A percentile compares a stretch with the other conserved stretches of the same genome.
phyloP scores from a whole-genome alignment of 2,329 filamentous ascomycete genomes.

The Fusarium buxicola region DNA sequence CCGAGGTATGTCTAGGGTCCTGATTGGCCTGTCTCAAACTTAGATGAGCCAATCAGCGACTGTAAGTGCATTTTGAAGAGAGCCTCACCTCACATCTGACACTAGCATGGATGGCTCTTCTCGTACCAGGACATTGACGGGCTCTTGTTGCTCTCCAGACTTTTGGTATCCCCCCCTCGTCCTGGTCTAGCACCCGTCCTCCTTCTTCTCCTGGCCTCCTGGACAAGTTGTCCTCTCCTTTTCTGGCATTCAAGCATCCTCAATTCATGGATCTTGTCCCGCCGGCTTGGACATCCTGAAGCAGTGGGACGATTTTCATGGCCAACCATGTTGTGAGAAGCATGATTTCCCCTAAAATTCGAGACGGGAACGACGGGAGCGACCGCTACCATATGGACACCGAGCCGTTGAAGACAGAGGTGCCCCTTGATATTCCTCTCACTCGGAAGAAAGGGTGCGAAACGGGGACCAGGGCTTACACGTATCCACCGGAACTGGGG shows the following conservation, averaged over 20 bases:
- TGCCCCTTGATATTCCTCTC: slow-evolving; percentile 28
- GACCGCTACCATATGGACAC: slow-evolving; percentile 44
- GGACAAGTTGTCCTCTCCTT: slow-evolving; percentile 40
- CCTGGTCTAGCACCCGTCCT: slow-evolving; percentile 31
- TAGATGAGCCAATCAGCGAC: slow-evolving; percentile 46
- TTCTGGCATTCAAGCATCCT: slow-evolving; percentile 31
- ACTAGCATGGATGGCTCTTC: slow-evolving; percentile 47
- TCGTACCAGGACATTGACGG: slow-evolving; percentile 41
- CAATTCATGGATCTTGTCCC: slow-evolving; percentile 41
- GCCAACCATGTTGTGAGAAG: slow-evolving; percentile 48
- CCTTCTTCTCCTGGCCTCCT: slow-evolving; percentile 8
- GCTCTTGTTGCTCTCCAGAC: slow-evolving; percentile 38
- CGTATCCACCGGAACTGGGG: not conserved
- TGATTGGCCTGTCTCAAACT: slow-evolving; percentile 22
- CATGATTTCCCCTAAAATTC: slow-evolving; percentile 37
- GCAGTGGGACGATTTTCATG: slow-evolving; percentile 25
- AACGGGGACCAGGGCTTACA: slow-evolving; percentile 18
- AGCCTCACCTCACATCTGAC: slow-evolving; percentile 51
- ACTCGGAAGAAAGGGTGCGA: slow-evolving; percentile 20
- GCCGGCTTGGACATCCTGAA: slow-evolving; percentile 37
- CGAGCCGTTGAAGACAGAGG: slow-evolving; percentile 39
- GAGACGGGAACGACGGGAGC: slow-evolving; percentile 44
- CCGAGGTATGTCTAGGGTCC: slow-evolving; percentile 15
- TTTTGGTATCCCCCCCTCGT: slow-evolving; percentile 34
- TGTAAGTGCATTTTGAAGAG: slow-evolving; percentile 47